phyloP scores from a whole-genome alignment of 805 yeast genomes.

The Blastobotrys peoriensis region DNA sequence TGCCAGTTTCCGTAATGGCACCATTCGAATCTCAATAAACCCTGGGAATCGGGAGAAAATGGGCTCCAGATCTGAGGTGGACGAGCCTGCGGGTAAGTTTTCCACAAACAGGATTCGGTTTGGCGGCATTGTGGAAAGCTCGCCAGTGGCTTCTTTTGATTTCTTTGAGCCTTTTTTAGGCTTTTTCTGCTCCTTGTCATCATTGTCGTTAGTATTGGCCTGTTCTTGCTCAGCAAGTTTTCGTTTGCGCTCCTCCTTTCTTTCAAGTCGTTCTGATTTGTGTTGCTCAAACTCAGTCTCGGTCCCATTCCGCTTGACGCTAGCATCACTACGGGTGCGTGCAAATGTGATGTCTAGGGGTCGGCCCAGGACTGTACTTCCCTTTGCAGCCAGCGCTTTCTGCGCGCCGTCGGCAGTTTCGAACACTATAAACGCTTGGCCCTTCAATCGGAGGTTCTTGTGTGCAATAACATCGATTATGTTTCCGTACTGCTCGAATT shows the following conservation, averaged over 20 bases:
- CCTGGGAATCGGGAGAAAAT: constrained; percentile 52
- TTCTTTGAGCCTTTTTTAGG: constrained; percentile 14
- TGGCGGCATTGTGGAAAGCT: constrained; percentile 46
- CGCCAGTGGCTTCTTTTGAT: constrained; percentile 5
- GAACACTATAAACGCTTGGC: constrained; percentile 76
- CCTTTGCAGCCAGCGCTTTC: constrained; percentile 40
- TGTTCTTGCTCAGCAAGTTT: constrained; percentile 4
- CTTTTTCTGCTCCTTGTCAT: constrained; percentile 6
- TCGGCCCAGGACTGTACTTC: constrained; percentile 40
- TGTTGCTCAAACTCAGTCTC: constrained; percentile 21
- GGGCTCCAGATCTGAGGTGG: constrained; percentile 36
- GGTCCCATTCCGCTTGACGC: constrained; percentile 30
- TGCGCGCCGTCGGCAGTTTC: constrained; percentile 38
- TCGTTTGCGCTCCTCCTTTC: constrained; percentile 19
- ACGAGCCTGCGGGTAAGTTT: constrained; percentile 44
- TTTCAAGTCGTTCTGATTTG: constrained; percentile 19
- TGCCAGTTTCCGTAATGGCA: constrained; percentile 63
- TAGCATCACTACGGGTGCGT: constrained; percentile 41
- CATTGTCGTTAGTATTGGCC: constrained; percentile 7
- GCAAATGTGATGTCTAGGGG: constrained; percentile 46
- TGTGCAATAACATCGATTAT: constrained; percentile 50
- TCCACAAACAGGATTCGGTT: constrained; percentile 65
- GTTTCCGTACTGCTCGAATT: constrained; percentile 43
- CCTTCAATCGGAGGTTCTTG: constrained; percentile 59
- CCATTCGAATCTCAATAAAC: constrained; percentile 59